Evolutionary conservation across 2,329 filamentous ascomycete species (phyloP), one percentile per base, ranked within the genome.

Genomic region (Beauveria brongniartii): DNA sequence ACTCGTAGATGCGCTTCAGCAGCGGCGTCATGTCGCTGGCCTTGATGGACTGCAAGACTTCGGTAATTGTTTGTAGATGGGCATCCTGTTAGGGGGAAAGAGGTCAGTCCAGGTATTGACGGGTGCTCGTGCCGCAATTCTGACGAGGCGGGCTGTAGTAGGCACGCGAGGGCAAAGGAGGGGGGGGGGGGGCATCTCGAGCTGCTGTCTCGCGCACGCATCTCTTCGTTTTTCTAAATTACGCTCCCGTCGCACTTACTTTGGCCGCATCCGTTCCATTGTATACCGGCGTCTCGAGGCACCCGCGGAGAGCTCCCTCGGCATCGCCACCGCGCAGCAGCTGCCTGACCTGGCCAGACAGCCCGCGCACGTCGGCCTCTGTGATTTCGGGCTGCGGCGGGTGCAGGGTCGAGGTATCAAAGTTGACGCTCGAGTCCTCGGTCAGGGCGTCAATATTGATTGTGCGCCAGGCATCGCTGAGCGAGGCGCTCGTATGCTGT

Each of bases 31-130:
- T 97, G 68, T 99, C 94, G 68, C 90, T 90, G 71, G 94, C 92
- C 73, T 96, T 92, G 77, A 97, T 97, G 22, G 91, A 94, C 75
- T 96, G 92, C 66, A 99, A 80, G 62, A 97, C 92, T 77, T 99
- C 94, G 64, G 91, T 86, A 46, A 99, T 89, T 22, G 90, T 93
- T 67, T 90, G 86, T 65, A 96, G 80, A 74, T 97, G 92, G 34
- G 91, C 80, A 66, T 96, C 91, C 88, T 96, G 74, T 64, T 18
- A 2, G 12, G 34, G 5, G 44, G 5, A 8, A 64, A 5, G 18
- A 16, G 7, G 43, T 56, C 30, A 63, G 43, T 24, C 60, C 12
- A 12, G 44, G 9, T 18, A 55, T 55, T 43, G 58, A 41, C 40
- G 3, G 6, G 47, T 37, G 34, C 40, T n/a, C 40, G 24, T 40